phyloP scores from a whole-genome alignment of 1,139 yeast genomes.

The Ogataea hybrid region DNA sequence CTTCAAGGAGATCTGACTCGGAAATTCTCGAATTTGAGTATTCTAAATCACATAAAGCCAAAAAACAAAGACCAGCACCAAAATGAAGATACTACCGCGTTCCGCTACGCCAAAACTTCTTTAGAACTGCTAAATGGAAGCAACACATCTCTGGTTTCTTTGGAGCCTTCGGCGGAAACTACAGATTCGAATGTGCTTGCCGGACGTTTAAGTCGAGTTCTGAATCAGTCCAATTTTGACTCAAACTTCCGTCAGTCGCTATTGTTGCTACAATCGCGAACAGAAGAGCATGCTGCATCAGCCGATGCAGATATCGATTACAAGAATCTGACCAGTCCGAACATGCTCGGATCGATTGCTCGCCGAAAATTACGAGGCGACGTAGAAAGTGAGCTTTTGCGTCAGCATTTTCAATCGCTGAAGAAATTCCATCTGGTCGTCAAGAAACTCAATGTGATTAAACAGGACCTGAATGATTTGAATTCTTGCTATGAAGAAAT shows the following conservation, averaged over 20 bases:
- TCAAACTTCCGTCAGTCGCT: slow-evolving; percentile 48
- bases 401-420: slow-evolving; percentile 55
- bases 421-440: slow-evolving; percentile 63
- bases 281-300: slow-evolving; percentile 20
- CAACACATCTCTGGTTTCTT: slow-evolving; percentile 3
- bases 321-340: slow-evolving; percentile 48
- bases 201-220: slow-evolving; percentile 46
- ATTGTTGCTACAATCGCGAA: slow-evolving; percentile 43
- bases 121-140: slow-evolving; percentile 22
- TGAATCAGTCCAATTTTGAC: slow-evolving; percentile 47
- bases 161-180: slow-evolving; percentile 5
- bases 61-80: slow-evolving; percentile 11
- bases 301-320: slow-evolving; percentile 28
- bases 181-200: slow-evolving; percentile 20
- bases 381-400: slow-evolving; percentile 69
- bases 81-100: slow-evolving; percentile 31
- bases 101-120: slow-evolving; percentile 39
- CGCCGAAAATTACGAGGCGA: slow-evolving; percentile 64
- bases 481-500: slow-evolving; percentile 43
- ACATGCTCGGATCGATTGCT: slow-evolving; percentile 53
- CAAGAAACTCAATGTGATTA: slow-evolving; percentile 44
- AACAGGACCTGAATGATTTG: slow-evolving; percentile 40
- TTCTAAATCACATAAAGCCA: slow-evolving; percentile 26
- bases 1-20: slow-evolving; percentile 29
- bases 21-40: slow-evolving; percentile 28